phyloP scores from a whole-genome alignment of 1,284 basidiomycete genomes.

The Stygiomarasmius scandens region DNA sequence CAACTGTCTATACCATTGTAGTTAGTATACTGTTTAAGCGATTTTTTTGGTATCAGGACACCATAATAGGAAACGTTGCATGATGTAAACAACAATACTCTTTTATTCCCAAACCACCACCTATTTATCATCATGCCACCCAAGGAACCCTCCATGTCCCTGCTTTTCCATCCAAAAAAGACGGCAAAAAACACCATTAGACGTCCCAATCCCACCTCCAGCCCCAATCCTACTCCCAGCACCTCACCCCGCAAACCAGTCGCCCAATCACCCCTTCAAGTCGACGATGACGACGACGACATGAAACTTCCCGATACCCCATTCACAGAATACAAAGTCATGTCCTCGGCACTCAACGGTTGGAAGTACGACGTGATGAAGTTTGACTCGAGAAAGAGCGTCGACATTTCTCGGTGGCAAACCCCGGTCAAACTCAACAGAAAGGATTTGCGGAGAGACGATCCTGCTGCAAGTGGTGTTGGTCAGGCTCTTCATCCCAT shows the following conservation, averaged over 20 bases:
- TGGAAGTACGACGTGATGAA: constrained; percentile 89
- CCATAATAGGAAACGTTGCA: not conserved
- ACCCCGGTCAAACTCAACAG: constrained; percentile 82
- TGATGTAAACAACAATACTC: not conserved
- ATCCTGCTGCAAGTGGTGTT: constrained; percentile 35
- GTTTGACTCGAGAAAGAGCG: constrained; percentile 70
- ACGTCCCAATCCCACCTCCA: constrained; percentile 23
- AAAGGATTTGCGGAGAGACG: constrained; percentile 71
- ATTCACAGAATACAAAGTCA: constrained; percentile 71
- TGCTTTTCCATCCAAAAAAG: constrained; percentile 60
- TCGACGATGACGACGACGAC: constrained; percentile 37
- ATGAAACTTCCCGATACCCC: constrained; percentile 61
- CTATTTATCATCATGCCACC: constrained; percentile 36
- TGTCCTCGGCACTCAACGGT: constrained; percentile 75
- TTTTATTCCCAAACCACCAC: no score
- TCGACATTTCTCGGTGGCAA: constrained; percentile 67
- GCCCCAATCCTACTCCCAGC: constrained; percentile 3
- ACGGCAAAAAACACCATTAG: constrained; percentile 34
- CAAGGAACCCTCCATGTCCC: constrained; percentile 36
- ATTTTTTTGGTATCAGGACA: no score
- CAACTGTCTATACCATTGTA: constrained; percentile 2
- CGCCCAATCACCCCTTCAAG: constrained; percentile 27
- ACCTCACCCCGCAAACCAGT: constrained; percentile 7
- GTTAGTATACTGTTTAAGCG: not conserved
- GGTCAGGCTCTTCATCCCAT: constrained; percentile 65